phyloP scores from a whole-genome alignment of 306 rosid genomes.

The Castanea crenata region DNA sequence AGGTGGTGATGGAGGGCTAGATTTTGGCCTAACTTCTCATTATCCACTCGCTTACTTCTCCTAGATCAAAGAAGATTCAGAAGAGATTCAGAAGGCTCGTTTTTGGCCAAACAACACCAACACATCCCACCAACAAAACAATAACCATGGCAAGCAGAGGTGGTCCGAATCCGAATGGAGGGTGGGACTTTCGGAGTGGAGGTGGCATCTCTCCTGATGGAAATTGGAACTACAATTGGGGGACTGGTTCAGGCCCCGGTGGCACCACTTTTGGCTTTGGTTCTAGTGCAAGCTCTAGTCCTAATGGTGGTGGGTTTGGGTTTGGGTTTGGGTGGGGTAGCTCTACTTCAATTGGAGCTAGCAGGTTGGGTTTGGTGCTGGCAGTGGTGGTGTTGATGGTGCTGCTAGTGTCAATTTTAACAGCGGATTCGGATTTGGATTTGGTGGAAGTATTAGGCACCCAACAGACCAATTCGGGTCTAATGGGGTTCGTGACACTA shows the following conservation, averaged over 20 bases:
- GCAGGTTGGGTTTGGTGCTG: background rate
- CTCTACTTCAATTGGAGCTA: slow-evolving; percentile 1
- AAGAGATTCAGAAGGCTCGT: no score
- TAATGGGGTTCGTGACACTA: no score
- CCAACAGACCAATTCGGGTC: no score
- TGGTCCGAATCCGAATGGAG: background rate
- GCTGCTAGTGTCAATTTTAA: no score
- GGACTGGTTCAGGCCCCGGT: background rate
- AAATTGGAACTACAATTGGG: slow-evolving; percentile 1
- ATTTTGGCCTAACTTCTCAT: no score
- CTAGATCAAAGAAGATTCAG: no score
- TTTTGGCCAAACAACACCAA: no score
- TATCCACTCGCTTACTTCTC: no score
- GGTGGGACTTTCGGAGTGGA: background rate
- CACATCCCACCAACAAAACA: no score
- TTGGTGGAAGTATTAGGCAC: no score
- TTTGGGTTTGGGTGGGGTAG: slow-evolving; percentile 6
- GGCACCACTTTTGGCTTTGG: background rate
- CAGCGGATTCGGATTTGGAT: background rate
- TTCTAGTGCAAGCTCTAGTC: background rate
- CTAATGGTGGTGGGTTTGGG: background rate
- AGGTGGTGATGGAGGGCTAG: no score
- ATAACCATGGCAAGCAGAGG: no score
- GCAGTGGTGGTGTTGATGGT: background rate
- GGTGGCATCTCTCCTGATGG: background rate